Evolutionary conservation across 148 eudicot species (phyloP).

Genomic region (Fagopyrum homotropicum): DNA sequence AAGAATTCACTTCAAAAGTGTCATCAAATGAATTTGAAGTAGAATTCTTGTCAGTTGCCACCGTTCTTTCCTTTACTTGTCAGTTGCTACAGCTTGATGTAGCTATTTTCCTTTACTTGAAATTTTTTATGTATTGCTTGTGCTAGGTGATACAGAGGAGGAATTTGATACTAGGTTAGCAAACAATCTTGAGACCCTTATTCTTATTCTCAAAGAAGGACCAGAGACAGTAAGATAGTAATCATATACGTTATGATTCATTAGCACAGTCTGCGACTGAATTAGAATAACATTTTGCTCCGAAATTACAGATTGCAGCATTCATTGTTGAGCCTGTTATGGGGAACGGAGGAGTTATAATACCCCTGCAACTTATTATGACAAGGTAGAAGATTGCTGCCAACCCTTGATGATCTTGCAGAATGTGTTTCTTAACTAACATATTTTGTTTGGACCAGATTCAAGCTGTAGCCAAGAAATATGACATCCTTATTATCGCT

Average conservation of each 20-base stretch:
- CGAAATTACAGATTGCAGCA: slow-evolving; percentile 77
- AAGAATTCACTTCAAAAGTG: too few species aligned
- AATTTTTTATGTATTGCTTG: slow-evolving; percentile 3
- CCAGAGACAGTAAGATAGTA: slow-evolving; percentile 72
- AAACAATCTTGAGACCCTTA: slow-evolving; percentile 75
- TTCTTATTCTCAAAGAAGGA: slow-evolving; percentile 91
- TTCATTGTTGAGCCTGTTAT: slow-evolving; percentile 98
- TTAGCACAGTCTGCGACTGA: not conserved
- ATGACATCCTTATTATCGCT: slow-evolving; percentile 88
- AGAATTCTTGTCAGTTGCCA: too few species aligned
- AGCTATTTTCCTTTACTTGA: not conserved
- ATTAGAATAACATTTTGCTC: not conserved
- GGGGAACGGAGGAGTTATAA: slow-evolving; percentile 98
- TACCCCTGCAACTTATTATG: slow-evolving; percentile 93
- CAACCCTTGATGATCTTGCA: not conserved
- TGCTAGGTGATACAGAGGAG: slow-evolving; percentile 85
- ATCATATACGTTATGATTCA: not conserved
- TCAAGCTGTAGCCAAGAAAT: slow-evolving; percentile 85
- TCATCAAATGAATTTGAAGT: too few species aligned
- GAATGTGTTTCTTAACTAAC: not conserved
- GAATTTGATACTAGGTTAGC: slow-evolving; percentile 93
- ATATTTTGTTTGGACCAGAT: slow-evolving; percentile 36
- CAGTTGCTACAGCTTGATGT: too few species aligned
- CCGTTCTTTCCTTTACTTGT: not conserved
- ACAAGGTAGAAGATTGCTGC: slow-evolving; percentile 43